Conservation (phyloP, 148 eudicot genomes). For the Rhododendron henanense region DNA sequence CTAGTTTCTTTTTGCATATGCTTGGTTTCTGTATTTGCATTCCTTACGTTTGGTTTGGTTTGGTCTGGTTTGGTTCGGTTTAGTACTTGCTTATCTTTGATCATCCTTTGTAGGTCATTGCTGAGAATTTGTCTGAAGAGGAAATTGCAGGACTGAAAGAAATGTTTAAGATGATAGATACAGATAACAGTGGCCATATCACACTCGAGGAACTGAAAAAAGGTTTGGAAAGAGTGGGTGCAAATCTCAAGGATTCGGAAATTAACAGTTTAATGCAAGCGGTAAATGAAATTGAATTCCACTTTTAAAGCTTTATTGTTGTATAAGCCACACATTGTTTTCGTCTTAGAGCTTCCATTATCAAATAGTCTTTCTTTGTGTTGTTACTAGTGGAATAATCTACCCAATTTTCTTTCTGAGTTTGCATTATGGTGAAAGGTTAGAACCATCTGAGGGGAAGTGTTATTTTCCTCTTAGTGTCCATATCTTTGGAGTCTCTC, state of each 20-base stretch:
- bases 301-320: constrained; percentile 1
- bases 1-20: neutral
- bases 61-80: neutral
- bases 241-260: constrained; percentile 66
- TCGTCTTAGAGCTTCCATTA: neutral
- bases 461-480: neutral
- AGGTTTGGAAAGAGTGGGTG: constrained; percentile 71
- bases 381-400: neutral
- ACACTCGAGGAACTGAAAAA: constrained; percentile 69
- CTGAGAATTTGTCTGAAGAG: constrained; percentile 71
- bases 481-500: neutral
- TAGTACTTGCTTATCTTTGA: neutral
- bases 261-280: constrained; percentile 59
- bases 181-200: constrained; percentile 69
- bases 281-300: constrained; percentile 30
- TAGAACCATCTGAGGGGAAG: neutral
- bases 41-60: neutral
- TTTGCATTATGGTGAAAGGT: neutral
- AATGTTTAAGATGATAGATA: constrained; percentile 76
- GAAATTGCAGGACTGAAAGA: constrained; percentile 75
- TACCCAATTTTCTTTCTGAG: neutral
- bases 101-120: constrained; percentile 52
- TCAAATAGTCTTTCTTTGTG: neutral
- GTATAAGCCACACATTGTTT: neutral
- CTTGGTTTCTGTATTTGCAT: neutral